Conservation (phyloP, 2,329 filamentous ascomycete species). For the Ascochyta clinopodiicola region DNA sequence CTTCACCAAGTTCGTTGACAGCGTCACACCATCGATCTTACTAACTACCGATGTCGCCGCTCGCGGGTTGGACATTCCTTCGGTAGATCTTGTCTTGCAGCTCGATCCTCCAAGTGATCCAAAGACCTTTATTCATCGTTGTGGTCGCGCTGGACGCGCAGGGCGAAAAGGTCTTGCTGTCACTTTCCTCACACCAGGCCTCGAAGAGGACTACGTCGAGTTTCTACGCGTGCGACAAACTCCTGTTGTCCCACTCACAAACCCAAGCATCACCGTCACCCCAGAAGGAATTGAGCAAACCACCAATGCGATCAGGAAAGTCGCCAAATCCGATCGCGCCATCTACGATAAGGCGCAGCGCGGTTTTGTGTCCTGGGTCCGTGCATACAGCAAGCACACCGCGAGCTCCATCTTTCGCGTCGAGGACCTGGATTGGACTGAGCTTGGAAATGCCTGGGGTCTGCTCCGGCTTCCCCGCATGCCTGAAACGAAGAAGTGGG, state of each 20-base stretch:
- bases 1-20: constrained; percentile 78
- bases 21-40: constrained; percentile 77
- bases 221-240: constrained; percentile 90
- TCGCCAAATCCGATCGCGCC: constrained; percentile 66
- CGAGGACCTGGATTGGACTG: constrained; percentile 81
- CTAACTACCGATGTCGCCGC: constrained; percentile 93
- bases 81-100: constrained; percentile 90
- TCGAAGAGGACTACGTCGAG: constrained; percentile 87
- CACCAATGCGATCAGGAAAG: constrained; percentile 66
- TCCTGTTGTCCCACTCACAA: constrained; percentile 70
- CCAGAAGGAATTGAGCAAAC: constrained; percentile 66
- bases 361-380: constrained; percentile 92
- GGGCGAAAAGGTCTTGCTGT: constrained; percentile 80
- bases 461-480: constrained; percentile 87
- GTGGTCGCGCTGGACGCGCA: constrained; percentile 68
- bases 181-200: constrained; percentile 80
- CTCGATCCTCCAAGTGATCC: constrained; percentile 86
- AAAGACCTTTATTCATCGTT: constrained; percentile 77
- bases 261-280: constrained; percentile 63
- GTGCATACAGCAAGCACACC: constrained; percentile 89
- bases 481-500: constrained; percentile 72
- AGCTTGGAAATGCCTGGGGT: constrained; percentile 83
- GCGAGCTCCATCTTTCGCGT: constrained; percentile 90
- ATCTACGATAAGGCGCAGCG: constrained; percentile 87
- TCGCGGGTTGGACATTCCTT: constrained; percentile 87